Evolutionary conservation across 192 early-diverging fungal species (phyloP).

Genomic region (Coemansia sp.): DNA sequence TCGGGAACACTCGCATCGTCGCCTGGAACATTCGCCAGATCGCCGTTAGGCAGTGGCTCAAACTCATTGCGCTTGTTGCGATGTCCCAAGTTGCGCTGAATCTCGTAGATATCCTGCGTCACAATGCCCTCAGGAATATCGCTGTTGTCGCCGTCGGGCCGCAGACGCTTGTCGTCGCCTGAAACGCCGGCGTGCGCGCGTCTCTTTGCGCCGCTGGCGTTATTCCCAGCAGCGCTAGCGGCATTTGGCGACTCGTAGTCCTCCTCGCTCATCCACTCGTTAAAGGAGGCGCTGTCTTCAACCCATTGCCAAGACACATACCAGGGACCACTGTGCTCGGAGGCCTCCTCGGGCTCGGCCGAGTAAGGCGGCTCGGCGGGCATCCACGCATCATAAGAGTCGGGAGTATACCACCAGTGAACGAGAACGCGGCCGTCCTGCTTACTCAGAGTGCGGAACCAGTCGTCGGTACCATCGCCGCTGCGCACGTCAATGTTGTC

Average conservation of each 20-base stretch:
- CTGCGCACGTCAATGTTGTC: slow-evolving; percentile 16
- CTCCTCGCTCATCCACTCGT: slow-evolving; percentile 87
- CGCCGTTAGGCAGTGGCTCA: slow-evolving; percentile 37
- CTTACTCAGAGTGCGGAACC: slow-evolving; percentile 51
- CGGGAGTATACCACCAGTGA: slow-evolving; percentile 82
- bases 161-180: slow-evolving; percentile 35
- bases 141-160: slow-evolving; percentile 22
- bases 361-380: slow-evolving; percentile 60
- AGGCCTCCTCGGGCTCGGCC: slow-evolving; percentile 61
- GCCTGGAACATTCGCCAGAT: slow-evolving; percentile 32
- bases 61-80: slow-evolving; percentile 31
- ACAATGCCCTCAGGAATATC: slow-evolving; percentile 22
- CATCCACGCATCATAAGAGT: slow-evolving; percentile 77
- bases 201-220: slow-evolving; percentile 41
- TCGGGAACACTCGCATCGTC: slow-evolving; percentile 13
- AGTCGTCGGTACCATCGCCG: slow-evolving; percentile 21
- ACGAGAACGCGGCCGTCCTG: slow-evolving; percentile 61
- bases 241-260: slow-evolving; percentile 66
- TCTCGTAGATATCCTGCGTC: slow-evolving; percentile 20
- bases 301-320: slow-evolving; percentile 71
- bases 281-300: slow-evolving; percentile 67
- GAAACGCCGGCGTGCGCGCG: slow-evolving; percentile 37
- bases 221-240: background rate
- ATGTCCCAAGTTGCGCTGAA: slow-evolving; percentile 9
- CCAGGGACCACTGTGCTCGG: slow-evolving; percentile 69